Conservation (phyloP, 2,329 filamentous ascomycete genomes). For the Sporothrix schenckii region DNA sequence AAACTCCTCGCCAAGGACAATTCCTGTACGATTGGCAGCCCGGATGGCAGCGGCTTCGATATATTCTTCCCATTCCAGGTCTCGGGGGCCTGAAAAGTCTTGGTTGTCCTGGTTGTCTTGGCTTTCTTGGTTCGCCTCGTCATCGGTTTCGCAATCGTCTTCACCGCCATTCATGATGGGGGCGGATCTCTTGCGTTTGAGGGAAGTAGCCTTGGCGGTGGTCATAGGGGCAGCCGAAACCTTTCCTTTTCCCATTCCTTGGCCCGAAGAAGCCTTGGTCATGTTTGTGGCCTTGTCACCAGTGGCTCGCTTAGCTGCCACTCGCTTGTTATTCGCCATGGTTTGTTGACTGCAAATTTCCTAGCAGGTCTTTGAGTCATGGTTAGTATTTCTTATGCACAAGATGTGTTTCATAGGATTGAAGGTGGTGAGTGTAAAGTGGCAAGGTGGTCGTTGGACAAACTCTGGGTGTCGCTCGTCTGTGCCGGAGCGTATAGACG, state of each 20-base stretch:
- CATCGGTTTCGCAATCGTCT: neutral
- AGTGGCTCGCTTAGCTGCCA: neutral
- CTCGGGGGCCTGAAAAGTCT: neutral
- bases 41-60: neutral
- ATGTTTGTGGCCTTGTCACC: neutral
- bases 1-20: neutral
- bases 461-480: neutral
- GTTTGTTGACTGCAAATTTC: neutral
- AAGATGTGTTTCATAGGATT: neutral
- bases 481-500: neutral
- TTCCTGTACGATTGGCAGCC: neutral
- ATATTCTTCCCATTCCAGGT: neutral
- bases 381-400: neutral
- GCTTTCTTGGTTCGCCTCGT: conserved; percentile 4
- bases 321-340: neutral
- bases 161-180: conserved; percentile 6
- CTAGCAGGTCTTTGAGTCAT: neutral
- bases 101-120: conserved; percentile 10
- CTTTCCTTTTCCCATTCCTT: neutral
- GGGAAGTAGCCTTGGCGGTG: neutral
- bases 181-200: neutral
- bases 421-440: neutral
- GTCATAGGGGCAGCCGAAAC: neutral
- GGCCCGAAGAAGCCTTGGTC: neutral
- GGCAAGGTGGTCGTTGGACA: neutral